Evolutionary conservation across 805 yeast genomes (phyloP).

Genomic region (Candida stauntonica): DNA sequence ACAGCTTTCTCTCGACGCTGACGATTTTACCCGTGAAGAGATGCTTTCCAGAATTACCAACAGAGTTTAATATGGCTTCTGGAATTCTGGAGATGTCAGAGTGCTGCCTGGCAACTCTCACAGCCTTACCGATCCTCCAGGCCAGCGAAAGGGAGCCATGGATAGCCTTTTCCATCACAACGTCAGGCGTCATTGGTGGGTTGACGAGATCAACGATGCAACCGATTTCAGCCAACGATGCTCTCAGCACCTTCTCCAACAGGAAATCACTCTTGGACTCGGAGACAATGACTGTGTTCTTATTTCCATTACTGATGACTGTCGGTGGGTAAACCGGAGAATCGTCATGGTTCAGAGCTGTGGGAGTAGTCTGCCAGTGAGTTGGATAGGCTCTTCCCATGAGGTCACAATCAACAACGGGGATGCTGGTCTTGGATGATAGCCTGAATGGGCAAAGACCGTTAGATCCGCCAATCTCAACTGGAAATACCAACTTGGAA

Average conservation of each 20-base stretch:
- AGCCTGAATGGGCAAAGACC: constrained; percentile 31
- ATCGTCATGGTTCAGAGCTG: constrained; percentile 19
- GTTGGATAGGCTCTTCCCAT: constrained; percentile 50
- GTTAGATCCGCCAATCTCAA: constrained; percentile 44
- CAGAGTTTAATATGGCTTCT: constrained; percentile 33
- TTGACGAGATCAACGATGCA: constrained; percentile 32
- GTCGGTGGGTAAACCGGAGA: constrained; percentile 26
- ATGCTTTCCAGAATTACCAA: constrained; percentile 33
- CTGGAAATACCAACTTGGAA: constrained; percentile 34
- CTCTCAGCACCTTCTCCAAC: constrained; percentile 38
- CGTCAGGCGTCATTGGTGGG: constrained; percentile 30
- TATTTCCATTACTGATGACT: constrained; percentile 38
- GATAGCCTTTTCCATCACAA: constrained; percentile 27
- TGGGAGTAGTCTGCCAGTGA: constrained; percentile 33
- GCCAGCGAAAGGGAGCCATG: constrained; percentile 35
- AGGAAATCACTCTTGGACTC: constrained; percentile 30
- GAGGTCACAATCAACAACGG: constrained; percentile 37
- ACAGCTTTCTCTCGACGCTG: constrained; percentile 37
- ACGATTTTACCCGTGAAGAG: constrained; percentile 40
- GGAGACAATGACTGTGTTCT: constrained; percentile 33
- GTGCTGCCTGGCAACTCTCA: constrained; percentile 34
- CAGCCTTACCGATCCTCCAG: constrained; percentile 46
- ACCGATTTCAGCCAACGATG: constrained; percentile 40
- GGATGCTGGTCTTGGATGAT: constrained; percentile 23
- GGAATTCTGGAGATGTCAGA: constrained; percentile 34